Base-by-base conservation (phyloP, 148 eudicot species). In the Polygonum aviculare region DNA sequence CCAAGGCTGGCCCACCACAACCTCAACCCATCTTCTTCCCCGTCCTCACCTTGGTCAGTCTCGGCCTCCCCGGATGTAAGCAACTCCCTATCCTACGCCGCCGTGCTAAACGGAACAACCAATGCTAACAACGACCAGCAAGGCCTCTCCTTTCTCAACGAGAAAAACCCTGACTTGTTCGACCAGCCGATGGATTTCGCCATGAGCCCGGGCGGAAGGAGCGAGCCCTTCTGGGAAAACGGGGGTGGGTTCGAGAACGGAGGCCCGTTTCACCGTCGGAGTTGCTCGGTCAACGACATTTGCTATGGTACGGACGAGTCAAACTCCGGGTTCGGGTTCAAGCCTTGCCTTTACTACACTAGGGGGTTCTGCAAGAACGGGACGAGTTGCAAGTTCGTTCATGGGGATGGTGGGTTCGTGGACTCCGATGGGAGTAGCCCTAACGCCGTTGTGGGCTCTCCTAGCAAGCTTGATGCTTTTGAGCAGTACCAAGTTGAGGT, bases 321-420 rank as follows among this genome's bases (percentile, higher is more conserved):
- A 3, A 74, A 81, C 48, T 63, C 77, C 62, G 90, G 88, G 79
- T 73, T 81, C 57, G 93, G 90, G 22, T 87, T 81, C 79, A 89
- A 89, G 78, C 93, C 96, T 5, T 93, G 98, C 48, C 78, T 84
- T 86, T 88, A 89, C 76, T 91, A 63, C 69, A 79, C 91, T 8
- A 79, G 83, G 76, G 98, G 97, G 2, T 90, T 83, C 33, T 90
- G 98, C 52, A 93, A 91, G 79, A 93, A 93, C 74, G 98, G 96
- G 0, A 79, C 19, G 26, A 39, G 72, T 65, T 91, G 96, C 75
- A 88, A 88, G 80, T 93, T 93, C 55, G 80, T 83, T 62, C 98
- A 93, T 80, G 80, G 82, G 8, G 54, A 81, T 35, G 88, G 72
- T 9, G 83, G 79, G 21, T 60, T 45, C 35, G 78, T 67, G 1